Evolutionary conservation across 169 alveolate genomes (phyloP), one percentile per base, ranked within the genome.

Genomic region (Babesia gibsoni): DNA sequence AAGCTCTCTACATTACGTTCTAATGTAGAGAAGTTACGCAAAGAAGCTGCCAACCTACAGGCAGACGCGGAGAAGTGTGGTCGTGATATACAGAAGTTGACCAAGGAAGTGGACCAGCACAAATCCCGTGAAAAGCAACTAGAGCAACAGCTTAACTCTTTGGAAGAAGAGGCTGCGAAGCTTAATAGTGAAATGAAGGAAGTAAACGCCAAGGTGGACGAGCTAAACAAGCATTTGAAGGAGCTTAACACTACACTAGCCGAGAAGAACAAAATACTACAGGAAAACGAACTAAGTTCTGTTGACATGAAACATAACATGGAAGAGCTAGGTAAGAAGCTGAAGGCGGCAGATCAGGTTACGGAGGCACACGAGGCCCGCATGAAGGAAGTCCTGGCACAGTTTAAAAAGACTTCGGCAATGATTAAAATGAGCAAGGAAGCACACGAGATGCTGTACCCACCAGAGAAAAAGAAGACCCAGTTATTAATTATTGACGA

Each of bases 61-160:
- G 92, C 90, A 3, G 88, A 83, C 33, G 65, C 87, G 20, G 89
- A 82, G 61, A 87, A 83, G 45, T 81, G 89, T 33, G 56, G 73
- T 36, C 73, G 87, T 12, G 90, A 87, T 41, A 52, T 66, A 8
- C 49, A 64, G 27, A 87, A 73, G 48, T 67, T 78, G 48, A 78
- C 82, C 0, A 81, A 72, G 50, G 90, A 87, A n/a, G 83, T 86
- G 33, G 88, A 68, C 32, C 82, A 74, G 67, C 91, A 89, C 58
- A 83, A 73, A 67, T 82, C 54, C 2, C 63, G 84, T 33, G 92
- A 84, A 56, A 57, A 52, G 52, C 88, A 82, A 52, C 33, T 77
- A 22, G 83, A 63, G 41, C 82, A 66, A 52, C 91, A 90, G 53
- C 66, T 90, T 52, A 73, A 88, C 52, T 67, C 67, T 45, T 67